Base-by-base conservation (phyloP, 2,329 filamentous ascomycete genomes). In the Ceratocystis destructans region DNA sequence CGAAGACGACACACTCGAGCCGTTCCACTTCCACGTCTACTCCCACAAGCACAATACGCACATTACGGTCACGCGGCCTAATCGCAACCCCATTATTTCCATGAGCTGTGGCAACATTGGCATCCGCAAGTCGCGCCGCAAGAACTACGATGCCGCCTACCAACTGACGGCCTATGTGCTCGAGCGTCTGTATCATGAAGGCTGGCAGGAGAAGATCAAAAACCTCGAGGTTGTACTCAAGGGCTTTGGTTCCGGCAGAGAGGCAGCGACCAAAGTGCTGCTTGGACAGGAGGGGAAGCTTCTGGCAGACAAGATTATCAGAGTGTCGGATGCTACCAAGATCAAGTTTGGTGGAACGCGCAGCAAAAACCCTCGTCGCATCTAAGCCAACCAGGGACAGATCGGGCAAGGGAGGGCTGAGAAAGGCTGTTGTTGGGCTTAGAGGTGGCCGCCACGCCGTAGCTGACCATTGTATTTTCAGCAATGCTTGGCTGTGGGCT, bases 321-420 rank as follows among this genome's bases (percentile, higher is more conserved):
- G 86, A 71, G 88, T 99, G 69, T 86, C 89, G 41, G 94, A 99
- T 77, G 82, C 85, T 50, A 97, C 93, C 66, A 88, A 88, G 72
- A 77, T 97, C 76, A 99, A 99, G 80, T 96, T 97, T 80, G 94
- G 92, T 77, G 95, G 94, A 73, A 90, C 89, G 48, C 89, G 92
- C 76, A 93, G 90, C 79, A 83, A 83, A 75, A 89, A 87, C 75
- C 87, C 86, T 48, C 92, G 92, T 77, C 87, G 94, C 79, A 77
- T 97, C 79, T 79, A 75, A 69, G 63, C 41, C 50, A 41, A 61
- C 62, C 63, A 66, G 46, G 64, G 4, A 5, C 7, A 10, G 64
- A 68, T 45, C 66, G 45, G 57, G 50, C 45, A 61, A 65, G 67
- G 64, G 57, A 12, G 10, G 57, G 2, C 1, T 8, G 55, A 2